phyloP scores from a whole-genome alignment of 2,329 filamentous ascomycete genomes.

The Fusarium liriodendri region DNA sequence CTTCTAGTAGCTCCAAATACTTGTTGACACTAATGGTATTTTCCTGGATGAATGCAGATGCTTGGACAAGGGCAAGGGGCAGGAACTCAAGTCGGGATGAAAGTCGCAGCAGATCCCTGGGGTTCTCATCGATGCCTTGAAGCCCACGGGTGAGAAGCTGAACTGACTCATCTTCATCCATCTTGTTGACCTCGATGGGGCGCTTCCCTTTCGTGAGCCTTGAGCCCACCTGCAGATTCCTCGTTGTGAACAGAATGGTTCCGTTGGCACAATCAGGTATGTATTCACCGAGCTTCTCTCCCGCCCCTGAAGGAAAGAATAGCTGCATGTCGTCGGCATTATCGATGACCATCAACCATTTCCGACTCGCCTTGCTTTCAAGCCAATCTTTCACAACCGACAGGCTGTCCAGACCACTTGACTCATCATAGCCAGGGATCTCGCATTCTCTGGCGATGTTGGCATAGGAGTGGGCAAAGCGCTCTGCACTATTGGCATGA shows the following conservation, averaged over 20 bases:
- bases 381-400: slow-evolving; percentile 48
- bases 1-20: slow-evolving; percentile 46
- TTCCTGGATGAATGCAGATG: slow-evolving; percentile 49
- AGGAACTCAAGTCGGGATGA: slow-evolving; percentile 45
- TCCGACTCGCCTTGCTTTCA: neutral
- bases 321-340: slow-evolving; percentile 37
- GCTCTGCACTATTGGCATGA: slow-evolving; percentile 44
- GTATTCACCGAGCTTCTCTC: neutral
- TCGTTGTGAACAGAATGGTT: slow-evolving; percentile 48
- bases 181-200: slow-evolving; percentile 43
- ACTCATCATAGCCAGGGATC: slow-evolving; percentile 41
- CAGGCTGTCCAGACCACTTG: slow-evolving; percentile 32
- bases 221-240: slow-evolving; percentile 47
- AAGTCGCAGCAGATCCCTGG: slow-evolving; percentile 20
- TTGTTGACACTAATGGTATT: slow-evolving; percentile 36
- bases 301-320: neutral
- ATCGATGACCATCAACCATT: slow-evolving; percentile 36
- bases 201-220: slow-evolving; percentile 36
- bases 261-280: slow-evolving; percentile 48
- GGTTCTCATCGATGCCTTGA: neutral
- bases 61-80: slow-evolving; percentile 50
- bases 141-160: slow-evolving; percentile 40
- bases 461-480: slow-evolving; percentile 48
- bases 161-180: slow-evolving; percentile 40
- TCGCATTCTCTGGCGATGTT: slow-evolving; percentile 46